These are phyloP conservation scores for Zygosaccharomyces bailii DNA, from an alignment of 805 yeast species.

Conservation along the genomic window DNA sequence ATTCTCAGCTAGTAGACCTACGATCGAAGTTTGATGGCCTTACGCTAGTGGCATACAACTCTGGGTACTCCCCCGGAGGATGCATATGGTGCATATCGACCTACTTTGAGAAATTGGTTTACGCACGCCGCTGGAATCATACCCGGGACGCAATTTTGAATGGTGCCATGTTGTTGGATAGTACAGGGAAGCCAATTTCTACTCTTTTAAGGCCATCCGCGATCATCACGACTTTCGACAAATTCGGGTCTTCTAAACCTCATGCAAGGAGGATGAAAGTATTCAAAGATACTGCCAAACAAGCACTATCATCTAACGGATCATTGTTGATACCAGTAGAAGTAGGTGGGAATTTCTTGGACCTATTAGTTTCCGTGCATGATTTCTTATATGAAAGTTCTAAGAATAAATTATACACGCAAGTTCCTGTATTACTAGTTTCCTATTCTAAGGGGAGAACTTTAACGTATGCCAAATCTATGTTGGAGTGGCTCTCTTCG, in stretches of 20 bases:
- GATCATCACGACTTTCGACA: constrained; percentile 57
- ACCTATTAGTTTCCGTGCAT: constrained; percentile 70
- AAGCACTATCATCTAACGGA: constrained; percentile 42
- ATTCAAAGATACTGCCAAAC: constrained; percentile 62
- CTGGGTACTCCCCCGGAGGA: constrained; percentile 95
- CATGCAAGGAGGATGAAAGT: constrained; percentile 62
- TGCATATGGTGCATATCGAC: constrained; percentile 78
- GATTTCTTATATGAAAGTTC: constrained; percentile 46
- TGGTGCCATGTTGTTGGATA: constrained; percentile 59
- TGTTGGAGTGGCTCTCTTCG: constrained; percentile 95
- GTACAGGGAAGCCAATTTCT: constrained; percentile 59
- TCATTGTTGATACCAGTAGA: constrained; percentile 81
- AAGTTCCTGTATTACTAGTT: constrained; percentile 69
- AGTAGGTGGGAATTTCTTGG: constrained; percentile 76
- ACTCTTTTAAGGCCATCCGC: constrained; percentile 75
- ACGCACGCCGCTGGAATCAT: constrained; percentile 94
- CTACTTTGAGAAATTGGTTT: constrained; percentile 74
- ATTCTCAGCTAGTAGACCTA: constrained; percentile 67
- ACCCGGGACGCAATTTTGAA: constrained; percentile 81
- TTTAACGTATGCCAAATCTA: constrained; percentile 75
- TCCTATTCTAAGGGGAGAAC: constrained; percentile 77
- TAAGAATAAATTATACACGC: constrained; percentile 36
- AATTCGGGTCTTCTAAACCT: constrained; percentile 59
- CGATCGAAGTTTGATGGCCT: constrained; percentile 58
- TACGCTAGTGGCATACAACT: constrained; percentile 73